Conservation (phyloP, 345 rosid species). For the Citrus glauca region DNA sequence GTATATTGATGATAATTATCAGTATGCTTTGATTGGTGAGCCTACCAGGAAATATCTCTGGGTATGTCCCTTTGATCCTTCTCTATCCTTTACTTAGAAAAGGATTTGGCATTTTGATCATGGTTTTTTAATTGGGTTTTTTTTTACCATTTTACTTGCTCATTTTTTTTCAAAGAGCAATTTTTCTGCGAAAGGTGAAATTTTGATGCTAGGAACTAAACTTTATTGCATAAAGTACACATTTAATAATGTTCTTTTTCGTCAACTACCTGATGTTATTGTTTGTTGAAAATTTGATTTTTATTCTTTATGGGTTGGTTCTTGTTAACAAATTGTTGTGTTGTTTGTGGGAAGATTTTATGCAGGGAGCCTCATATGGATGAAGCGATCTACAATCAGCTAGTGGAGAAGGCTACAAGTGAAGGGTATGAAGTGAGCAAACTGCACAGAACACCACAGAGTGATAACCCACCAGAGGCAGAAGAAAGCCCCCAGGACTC, state of each 20-base stretch:
- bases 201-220: background rate
- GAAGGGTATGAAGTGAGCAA: slow-evolving; percentile 72
- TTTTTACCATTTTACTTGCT: background rate
- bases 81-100: background rate
- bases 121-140: background rate
- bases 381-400: slow-evolving; percentile 53
- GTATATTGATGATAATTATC: slow-evolving; percentile 59
- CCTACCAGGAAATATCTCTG: slow-evolving; percentile 76
- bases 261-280: background rate
- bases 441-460: slow-evolving; percentile 75
- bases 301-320: background rate
- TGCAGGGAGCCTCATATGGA: slow-evolving; percentile 58
- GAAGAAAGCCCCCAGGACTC: slow-evolving; percentile 48
- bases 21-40: slow-evolving; percentile 67
- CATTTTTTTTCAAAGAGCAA: background rate
- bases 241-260: background rate
- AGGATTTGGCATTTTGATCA: background rate
- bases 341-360: slow-evolving; percentile 43
- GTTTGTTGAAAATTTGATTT: background rate
- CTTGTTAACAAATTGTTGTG: background rate
- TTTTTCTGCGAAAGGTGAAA: background rate
- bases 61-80: slow-evolving; percentile 31
- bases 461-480: slow-evolving; percentile 54
- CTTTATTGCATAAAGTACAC: background rate
- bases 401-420: slow-evolving; percentile 57